A percentile compares a stretch with the other conserved stretches of the same genome.
These are phyloP conservation scores for Colletotrichum ledebouriae DNA, from an alignment of 2,329 filamentous ascomycete genomes.

Conservation along the genomic window DNA sequence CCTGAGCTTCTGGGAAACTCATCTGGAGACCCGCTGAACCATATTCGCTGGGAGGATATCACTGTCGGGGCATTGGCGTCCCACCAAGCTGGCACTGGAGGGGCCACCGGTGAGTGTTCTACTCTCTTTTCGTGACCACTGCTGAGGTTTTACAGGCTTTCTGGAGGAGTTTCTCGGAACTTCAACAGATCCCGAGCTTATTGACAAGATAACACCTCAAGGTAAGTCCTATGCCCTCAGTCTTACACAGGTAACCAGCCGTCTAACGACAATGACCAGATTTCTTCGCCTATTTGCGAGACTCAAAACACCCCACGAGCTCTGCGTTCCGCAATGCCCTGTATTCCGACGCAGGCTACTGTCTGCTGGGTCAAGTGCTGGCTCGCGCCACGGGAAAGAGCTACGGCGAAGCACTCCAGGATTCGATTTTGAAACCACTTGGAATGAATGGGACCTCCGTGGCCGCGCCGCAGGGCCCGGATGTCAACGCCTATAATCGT, in stretches of 20 bases:
- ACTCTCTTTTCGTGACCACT: no score
- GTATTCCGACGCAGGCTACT: slow-evolving; percentile 28
- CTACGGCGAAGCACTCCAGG: slow-evolving; percentile 7
- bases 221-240: no score
- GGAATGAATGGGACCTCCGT: slow-evolving; percentile 17
- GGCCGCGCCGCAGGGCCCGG: neutral
- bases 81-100: slow-evolving; percentile 44
- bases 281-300: slow-evolving; percentile 10
- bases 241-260: no score
- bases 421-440: slow-evolving; percentile 29
- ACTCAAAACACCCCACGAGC: slow-evolving; percentile 4
- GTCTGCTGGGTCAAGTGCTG: slow-evolving; percentile 17
- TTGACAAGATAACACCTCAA: neutral
- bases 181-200: neutral
- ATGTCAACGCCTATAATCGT: neutral
- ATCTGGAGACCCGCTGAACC: slow-evolving; percentile 21
- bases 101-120: slow-evolving; percentile 4
- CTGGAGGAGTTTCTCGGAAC: no score
- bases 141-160: no score
- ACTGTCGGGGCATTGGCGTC: slow-evolving; percentile 45
- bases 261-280: neutral
- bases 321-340: slow-evolving; percentile 11
- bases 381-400: slow-evolving; percentile 14
- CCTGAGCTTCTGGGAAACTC: slow-evolving; percentile 45
- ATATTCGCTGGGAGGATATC: slow-evolving; percentile 43